A percentile compares a stretch with the other conserved stretches of the same genome.
These are phyloP conservation scores for Astragalus membranaceus DNA, from an alignment of 306 rosid species.

Conservation along the genomic window DNA sequence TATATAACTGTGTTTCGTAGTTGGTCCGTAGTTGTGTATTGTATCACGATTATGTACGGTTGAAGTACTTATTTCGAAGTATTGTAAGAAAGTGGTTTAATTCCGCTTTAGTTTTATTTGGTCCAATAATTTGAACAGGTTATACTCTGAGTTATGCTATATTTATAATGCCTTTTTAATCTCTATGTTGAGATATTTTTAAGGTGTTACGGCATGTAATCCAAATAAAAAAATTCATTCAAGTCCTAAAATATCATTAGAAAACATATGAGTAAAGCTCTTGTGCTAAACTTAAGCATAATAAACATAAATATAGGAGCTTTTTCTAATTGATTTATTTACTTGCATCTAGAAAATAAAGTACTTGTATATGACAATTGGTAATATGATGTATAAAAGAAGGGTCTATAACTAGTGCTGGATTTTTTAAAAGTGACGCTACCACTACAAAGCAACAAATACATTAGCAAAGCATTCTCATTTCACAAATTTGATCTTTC, in stretches of 20 bases:
- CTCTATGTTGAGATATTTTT: no score
- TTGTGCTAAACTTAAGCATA: neutral
- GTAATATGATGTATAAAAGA: neutral
- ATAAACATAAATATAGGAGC: neutral
- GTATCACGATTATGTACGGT: no score
- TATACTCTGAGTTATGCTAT: no score
- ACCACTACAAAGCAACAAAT: neutral
- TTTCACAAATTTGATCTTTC: neutral
- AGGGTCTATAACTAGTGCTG: neutral
- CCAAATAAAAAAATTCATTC: neutral
- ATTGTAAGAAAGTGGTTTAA: no score
- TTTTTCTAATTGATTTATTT: neutral
- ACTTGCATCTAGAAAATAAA: neutral
- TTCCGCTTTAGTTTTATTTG: no score
- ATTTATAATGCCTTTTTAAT: no score
- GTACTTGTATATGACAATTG: neutral
- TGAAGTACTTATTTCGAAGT: no score
- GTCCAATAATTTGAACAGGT: no score
- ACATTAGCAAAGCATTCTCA: conserved; percentile 6
- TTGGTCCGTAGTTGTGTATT: no score
- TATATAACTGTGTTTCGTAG: no score
- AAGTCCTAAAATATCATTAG: neutral
- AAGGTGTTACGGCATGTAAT: neutral
- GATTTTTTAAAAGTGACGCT: neutral
- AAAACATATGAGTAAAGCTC: neutral